A percentile compares a stretch with the other conserved stretches of the same genome.
phyloP scores from a whole-genome alignment of 73 alveolate species.

The Tetrahymena malaccensis region DNA sequence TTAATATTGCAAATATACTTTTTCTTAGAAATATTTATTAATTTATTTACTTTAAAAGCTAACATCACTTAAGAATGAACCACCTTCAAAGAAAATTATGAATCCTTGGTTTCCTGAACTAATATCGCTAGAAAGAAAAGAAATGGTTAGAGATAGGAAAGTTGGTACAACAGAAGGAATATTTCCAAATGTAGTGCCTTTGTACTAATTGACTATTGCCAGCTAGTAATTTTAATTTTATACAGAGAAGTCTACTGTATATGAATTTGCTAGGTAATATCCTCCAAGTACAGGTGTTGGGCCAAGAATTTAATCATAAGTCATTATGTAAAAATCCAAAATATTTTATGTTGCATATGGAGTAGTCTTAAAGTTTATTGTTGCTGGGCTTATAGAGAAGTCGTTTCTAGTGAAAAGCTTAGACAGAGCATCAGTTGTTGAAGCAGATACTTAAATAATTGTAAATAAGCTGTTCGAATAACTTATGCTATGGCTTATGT shows the following conservation, averaged over 20 bases:
- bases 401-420: not conserved
- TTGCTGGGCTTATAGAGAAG: not conserved
- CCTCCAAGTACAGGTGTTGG: not conserved
- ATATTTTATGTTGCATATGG: not conserved
- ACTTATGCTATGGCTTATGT: not conserved
- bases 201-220: not conserved
- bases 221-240: not conserved
- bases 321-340: not conserved
- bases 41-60: not conserved
- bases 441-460: not conserved
- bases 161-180: not conserved
- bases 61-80: not conserved
- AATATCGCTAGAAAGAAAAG: not conserved
- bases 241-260: not conserved
- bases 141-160: not conserved
- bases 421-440: not conserved
- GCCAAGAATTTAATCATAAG: not conserved
- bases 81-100: not conserved
- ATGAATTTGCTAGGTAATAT: not conserved
- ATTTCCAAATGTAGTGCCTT: not conserved
- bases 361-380: not conserved
- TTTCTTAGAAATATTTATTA: too few relatives aligned
- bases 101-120: not conserved
- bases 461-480: not conserved
- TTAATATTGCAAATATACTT: too few relatives aligned